These are phyloP conservation scores for Taxillus chinensis DNA, from an alignment of 164 flowering plant species.

Conservation along the genomic window DNA sequence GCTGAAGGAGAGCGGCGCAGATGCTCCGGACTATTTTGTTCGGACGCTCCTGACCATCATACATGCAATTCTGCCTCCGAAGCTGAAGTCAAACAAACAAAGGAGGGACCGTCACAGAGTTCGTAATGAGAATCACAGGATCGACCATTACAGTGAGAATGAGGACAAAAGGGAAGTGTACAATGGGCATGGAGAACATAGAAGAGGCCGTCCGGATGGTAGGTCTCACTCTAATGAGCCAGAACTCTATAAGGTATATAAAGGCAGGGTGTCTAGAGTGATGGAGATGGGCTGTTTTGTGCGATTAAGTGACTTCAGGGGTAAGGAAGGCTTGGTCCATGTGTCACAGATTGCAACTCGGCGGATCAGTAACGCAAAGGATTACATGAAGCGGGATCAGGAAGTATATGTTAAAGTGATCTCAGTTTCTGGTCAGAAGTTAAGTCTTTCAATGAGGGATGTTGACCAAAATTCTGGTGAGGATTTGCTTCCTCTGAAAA, in stretches of 20 bases:
- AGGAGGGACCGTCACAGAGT: not conserved
- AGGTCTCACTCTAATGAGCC: constrained; percentile 32
- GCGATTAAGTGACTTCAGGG: constrained; percentile 51
- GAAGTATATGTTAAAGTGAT: constrained; percentile 84
- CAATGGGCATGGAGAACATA: constrained; percentile 8
- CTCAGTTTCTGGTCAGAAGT: constrained; percentile 62
- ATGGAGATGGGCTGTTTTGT: constrained; percentile 85
- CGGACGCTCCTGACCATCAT: constrained; percentile 65
- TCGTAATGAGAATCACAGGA: constrained; percentile 13
- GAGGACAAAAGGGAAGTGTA: constrained; percentile 10
- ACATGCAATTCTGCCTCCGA: constrained; percentile 71
- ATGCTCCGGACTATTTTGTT: constrained; percentile 86
- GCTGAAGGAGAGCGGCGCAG: constrained; percentile 72
- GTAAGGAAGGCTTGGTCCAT: constrained; percentile 87
- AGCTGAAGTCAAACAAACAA: constrained; percentile 17
- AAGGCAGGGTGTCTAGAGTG: constrained; percentile 71
- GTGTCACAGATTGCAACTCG: constrained; percentile 65
- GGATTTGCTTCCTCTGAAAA: constrained; percentile 78
- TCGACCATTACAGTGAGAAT: constrained; percentile 11
- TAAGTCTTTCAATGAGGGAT: constrained; percentile 86
- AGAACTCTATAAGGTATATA: constrained; percentile 59
- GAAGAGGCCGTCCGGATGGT: constrained; percentile 6
- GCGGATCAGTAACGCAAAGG: constrained; percentile 65
- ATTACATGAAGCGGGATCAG: constrained; percentile 74
- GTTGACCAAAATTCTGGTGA: constrained; percentile 82